Evolutionary conservation across 2,329 filamentous ascomycete genomes (phyloP).

Genomic region (Venturia aucupariae): DNA sequence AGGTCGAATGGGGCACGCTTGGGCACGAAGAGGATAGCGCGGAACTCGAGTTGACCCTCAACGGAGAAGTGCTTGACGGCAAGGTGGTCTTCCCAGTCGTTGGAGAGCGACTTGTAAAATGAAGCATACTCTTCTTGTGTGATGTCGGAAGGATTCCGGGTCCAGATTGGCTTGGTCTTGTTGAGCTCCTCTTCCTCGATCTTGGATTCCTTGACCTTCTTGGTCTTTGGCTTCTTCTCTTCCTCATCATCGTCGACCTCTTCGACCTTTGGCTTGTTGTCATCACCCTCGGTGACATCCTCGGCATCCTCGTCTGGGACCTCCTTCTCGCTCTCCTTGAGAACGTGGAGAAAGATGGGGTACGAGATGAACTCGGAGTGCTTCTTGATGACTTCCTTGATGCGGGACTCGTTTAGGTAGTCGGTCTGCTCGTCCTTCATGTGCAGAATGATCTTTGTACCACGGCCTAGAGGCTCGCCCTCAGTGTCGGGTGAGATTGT

Average conservation of each 20-base stretch:
- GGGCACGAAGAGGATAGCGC: conserved; percentile 97
- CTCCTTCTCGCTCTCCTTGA: conserved; percentile 99
- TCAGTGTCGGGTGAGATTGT: conserved; percentile 84
- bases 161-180: conserved; percentile 99
- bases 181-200: conserved; percentile 99
- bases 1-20: conserved; percentile 99
- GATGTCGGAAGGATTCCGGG: conserved; percentile 93
- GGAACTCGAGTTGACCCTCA: conserved; percentile 99
- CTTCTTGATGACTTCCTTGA: conserved; percentile 99
- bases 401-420: conserved; percentile 96
- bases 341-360: conserved; percentile 99
- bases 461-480: conserved; percentile 81
- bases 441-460: conserved; percentile 96
- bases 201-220: conserved; percentile 98
- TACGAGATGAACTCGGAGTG: conserved; percentile 99
- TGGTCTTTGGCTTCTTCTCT: conserved; percentile 94
- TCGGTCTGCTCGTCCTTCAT: conserved; percentile 98
- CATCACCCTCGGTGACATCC: conserved; percentile 52
- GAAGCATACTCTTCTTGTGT: conserved; percentile 91
- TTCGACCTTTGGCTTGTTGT: conserved; percentile 92
- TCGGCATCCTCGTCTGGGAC: conserved; percentile 93
- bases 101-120: conserved; percentile 99
- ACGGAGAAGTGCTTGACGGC: conserved; percentile 99
- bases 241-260: conserved; percentile 80
- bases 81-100: conserved; percentile 99